phyloP scores from a whole-genome alignment of 2,329 filamentous ascomycete genomes.

The Exophiala bonariae region DNA sequence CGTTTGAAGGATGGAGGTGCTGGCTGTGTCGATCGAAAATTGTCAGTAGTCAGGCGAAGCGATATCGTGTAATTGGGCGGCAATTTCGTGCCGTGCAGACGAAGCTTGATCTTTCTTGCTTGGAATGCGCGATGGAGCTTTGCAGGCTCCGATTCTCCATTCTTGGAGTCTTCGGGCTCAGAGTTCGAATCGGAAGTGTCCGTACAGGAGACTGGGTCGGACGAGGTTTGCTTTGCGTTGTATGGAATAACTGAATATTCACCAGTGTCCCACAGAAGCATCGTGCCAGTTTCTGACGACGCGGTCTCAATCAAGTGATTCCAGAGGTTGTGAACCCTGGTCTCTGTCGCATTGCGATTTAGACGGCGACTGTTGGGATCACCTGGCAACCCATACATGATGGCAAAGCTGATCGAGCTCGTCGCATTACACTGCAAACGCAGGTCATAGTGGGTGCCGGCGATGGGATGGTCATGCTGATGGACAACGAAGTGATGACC shows the following conservation, averaged over 20 bases:
- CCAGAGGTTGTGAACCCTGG: conserved; percentile 62
- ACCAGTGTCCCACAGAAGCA: conserved; percentile 65
- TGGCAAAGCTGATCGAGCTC: conserved; percentile 64
- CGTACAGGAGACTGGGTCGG: not conserved
- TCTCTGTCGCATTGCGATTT: conserved; percentile 63
- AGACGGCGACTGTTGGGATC: conserved; percentile 56
- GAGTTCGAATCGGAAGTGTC: conserved; percentile 31
- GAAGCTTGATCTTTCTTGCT: conserved; percentile 57
- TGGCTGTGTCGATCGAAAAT: conserved; percentile 38
- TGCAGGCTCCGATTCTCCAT: conserved; percentile 33
- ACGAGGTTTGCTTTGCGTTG: conserved; percentile 31
- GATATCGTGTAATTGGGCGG: conserved; percentile 56
- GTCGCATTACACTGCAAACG: conserved; percentile 68
- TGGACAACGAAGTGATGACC: conserved; percentile 67
- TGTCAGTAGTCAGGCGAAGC: conserved; percentile 51
- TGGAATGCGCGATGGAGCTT: conserved; percentile 56
- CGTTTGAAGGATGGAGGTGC: conserved; percentile 28
- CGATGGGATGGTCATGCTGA: conserved; percentile 71
- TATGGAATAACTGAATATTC: conserved; percentile 57
- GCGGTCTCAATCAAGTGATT: conserved; percentile 64
- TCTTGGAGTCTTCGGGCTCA: conserved; percentile 10
- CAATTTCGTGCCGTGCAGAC: conserved; percentile 55
- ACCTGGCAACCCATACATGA: conserved; percentile 64
- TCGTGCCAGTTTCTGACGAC: conserved; percentile 54
- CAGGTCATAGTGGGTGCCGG: conserved; percentile 69